Conservation (phyloP, 2,329 filamentous ascomycete genomes). For the Colletotrichum sp. region DNA sequence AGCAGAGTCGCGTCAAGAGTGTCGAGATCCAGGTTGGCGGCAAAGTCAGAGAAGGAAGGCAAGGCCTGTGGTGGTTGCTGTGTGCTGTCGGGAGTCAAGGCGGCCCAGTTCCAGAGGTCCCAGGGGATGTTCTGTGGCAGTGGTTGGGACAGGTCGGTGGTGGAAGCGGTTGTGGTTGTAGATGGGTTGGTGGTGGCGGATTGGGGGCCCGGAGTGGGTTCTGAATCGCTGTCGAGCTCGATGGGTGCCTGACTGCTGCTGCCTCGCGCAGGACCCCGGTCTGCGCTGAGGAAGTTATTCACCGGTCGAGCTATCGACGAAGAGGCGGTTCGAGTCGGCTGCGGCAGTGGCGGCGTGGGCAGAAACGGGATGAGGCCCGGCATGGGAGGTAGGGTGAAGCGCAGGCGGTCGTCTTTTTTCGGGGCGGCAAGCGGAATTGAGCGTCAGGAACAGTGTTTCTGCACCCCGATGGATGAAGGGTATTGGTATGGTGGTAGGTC, state of each 20-base stretch:
- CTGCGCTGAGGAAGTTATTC: background rate
- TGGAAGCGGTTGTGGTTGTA: background rate
- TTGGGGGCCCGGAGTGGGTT: background rate
- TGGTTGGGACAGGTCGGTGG: background rate
- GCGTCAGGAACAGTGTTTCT: background rate
- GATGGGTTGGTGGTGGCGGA: background rate
- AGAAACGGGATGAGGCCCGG: conserved; percentile 14
- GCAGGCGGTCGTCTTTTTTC: background rate
- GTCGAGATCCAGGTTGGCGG: conserved; percentile 7
- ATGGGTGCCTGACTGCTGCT: conserved; percentile 15
- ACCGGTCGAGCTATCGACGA: background rate
- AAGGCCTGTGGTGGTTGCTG: background rate
- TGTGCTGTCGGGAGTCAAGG: background rate
- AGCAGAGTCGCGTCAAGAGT: background rate
- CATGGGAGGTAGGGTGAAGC: conserved; percentile 10
- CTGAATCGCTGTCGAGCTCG: conserved; percentile 10
- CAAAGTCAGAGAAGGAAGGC: conserved; percentile 11
- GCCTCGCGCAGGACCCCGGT: background rate
- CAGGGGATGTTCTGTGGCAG: background rate
- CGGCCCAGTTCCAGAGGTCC: background rate
- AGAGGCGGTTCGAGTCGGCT: background rate
- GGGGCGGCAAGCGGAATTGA: background rate
- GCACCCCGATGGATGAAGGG: background rate
- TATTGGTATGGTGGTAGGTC: background rate
- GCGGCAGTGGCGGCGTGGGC: conserved; percentile 13